These are phyloP conservation scores for Boletellus emodensis DNA, from an alignment of 768 basidiomycete genomes.

Conservation along the genomic window DNA sequence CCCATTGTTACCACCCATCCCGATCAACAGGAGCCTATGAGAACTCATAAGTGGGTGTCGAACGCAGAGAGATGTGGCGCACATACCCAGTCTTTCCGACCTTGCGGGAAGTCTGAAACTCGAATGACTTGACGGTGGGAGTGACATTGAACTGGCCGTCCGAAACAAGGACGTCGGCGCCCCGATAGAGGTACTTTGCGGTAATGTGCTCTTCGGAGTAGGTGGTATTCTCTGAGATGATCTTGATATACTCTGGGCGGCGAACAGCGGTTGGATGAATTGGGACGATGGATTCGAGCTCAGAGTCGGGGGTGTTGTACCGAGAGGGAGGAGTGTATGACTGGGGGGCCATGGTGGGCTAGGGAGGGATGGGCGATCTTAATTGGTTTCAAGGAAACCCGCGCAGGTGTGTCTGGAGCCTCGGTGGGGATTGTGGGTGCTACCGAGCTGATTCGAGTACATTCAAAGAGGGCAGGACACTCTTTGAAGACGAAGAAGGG, in stretches of 20 bases:
- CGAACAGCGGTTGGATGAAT: conserved; percentile 86
- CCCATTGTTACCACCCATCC: conserved; percentile 97
- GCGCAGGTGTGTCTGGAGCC: conserved; percentile 80
- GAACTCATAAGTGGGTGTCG: not conserved
- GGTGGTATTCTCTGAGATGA: conserved; percentile 75
- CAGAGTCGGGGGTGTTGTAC: conserved; percentile 67
- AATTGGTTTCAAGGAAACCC: conserved; percentile 54
- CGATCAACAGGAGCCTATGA: conserved; percentile 90
- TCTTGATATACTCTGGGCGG: conserved; percentile 69
- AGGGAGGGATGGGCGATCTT: conserved; percentile 27
- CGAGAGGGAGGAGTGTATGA: conserved; percentile 50
- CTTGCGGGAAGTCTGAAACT: conserved; percentile 86
- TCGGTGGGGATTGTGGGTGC: conserved; percentile 84
- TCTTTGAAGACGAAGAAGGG: conserved; percentile 15
- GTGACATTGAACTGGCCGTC: conserved; percentile 76
- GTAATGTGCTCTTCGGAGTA: conserved; percentile 84
- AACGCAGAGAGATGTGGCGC: conserved; percentile 3
- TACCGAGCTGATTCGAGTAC: conserved; percentile 94
- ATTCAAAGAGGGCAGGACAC: conserved; percentile 59
- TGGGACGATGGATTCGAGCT: conserved; percentile 63
- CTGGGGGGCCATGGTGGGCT: conserved; percentile 47
- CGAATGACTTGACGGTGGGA: conserved; percentile 75
- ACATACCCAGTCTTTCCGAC: conserved; percentile 91
- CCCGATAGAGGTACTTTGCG: conserved; percentile 77
- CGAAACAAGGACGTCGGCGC: conserved; percentile 62